Conservation (phyloP, 2,329 filamentous ascomycete genomes). For the Bipolaris cookei region DNA sequence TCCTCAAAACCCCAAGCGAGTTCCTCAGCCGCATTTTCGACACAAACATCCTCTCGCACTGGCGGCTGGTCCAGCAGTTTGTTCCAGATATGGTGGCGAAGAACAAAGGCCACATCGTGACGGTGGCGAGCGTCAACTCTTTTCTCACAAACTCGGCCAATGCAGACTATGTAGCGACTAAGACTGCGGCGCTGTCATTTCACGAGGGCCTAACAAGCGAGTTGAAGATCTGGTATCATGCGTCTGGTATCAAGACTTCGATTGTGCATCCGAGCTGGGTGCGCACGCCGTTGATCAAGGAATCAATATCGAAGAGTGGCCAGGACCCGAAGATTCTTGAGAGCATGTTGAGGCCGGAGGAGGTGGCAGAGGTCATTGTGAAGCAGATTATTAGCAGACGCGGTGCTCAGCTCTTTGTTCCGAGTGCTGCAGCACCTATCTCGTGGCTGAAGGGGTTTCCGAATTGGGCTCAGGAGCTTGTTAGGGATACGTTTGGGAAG, state of each 20-base stretch:
- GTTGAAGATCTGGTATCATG: conserved; percentile 41
- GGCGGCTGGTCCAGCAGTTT: conserved; percentile 24
- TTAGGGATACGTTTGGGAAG: conserved; percentile 6
- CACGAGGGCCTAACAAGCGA: conserved; percentile 40
- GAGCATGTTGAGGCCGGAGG: conserved; percentile 37
- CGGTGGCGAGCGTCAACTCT: conserved; percentile 25
- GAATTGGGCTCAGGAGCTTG: conserved; percentile 6
- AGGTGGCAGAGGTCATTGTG: conserved; percentile 47
- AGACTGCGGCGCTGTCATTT: conserved; percentile 24
- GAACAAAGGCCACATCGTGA: conserved; percentile 32
- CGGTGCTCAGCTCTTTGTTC: conserved; percentile 44
- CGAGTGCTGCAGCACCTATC: neutral
- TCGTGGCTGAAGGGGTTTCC: conserved; percentile 8
- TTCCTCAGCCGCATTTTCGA: conserved; percentile 22
- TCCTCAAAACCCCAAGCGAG: conserved; percentile 11
- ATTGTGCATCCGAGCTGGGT: conserved; percentile 47
- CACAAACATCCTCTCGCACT: conserved; percentile 28
- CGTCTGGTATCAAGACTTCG: conserved; percentile 24
- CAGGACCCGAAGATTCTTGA: conserved; percentile 33
- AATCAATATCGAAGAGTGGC: conserved; percentile 28
- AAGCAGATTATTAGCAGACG: conserved; percentile 46
- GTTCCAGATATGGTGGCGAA: conserved; percentile 27
- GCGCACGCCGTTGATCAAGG: conserved; percentile 42
- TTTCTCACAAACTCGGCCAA: conserved; percentile 20
- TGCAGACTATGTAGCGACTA: conserved; percentile 27